Percentiles rank a stretch among this genome's conserved stretches.
These are phyloP conservation scores for Chlamydomonas sp. DNA, from an alignment of 139 green algal species.

Conservation along the genomic window DNA sequence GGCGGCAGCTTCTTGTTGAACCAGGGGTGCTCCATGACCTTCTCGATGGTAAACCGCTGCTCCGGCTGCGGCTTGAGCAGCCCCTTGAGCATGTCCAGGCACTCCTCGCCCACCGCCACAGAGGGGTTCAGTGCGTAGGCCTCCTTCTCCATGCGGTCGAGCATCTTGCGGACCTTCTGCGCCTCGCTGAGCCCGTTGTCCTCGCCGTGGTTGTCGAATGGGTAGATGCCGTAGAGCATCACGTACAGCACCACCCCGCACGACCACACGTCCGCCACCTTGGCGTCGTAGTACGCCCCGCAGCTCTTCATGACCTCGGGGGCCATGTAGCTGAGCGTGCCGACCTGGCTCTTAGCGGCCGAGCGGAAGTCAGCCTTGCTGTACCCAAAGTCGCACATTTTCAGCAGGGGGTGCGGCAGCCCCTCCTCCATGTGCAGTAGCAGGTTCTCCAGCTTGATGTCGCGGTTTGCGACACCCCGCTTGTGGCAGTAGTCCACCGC, in stretches of 20 bases:
- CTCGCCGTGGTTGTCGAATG: constrained; percentile 52
- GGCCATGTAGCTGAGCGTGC: constrained; percentile 95
- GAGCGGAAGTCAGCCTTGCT: constrained; percentile 80
- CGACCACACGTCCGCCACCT: constrained; percentile 83
- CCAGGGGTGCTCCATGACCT: constrained; percentile 79
- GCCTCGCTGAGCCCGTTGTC: constrained; percentile 25
- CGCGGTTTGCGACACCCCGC: constrained; percentile 80
- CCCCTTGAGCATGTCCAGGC: constrained; percentile 65
- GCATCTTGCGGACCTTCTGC: constrained; percentile 54
- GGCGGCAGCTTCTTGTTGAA: constrained; percentile 77
- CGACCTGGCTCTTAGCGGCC: constrained; percentile 75
- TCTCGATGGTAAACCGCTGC: constrained; percentile 63
- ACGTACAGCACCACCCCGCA: constrained; percentile 83
- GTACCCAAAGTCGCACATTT: constrained; percentile 96
- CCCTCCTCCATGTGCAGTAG: constrained; percentile 86
- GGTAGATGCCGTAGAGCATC: constrained; percentile 72
- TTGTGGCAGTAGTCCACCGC: constrained; percentile 91
- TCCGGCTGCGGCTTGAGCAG: constrained; percentile 59
- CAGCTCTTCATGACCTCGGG: constrained; percentile 87
- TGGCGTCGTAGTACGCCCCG: constrained; percentile 43
- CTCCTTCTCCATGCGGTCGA: constrained; percentile 83
- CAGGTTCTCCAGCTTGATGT: constrained; percentile 98
- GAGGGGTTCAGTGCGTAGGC: constrained; percentile 64
- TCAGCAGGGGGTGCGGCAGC: constrained; percentile 85
- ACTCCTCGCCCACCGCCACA: constrained; percentile 37